phyloP scores from a whole-genome alignment of 108 stramenopile genomes.

The Mediolabrus comicus region DNA sequence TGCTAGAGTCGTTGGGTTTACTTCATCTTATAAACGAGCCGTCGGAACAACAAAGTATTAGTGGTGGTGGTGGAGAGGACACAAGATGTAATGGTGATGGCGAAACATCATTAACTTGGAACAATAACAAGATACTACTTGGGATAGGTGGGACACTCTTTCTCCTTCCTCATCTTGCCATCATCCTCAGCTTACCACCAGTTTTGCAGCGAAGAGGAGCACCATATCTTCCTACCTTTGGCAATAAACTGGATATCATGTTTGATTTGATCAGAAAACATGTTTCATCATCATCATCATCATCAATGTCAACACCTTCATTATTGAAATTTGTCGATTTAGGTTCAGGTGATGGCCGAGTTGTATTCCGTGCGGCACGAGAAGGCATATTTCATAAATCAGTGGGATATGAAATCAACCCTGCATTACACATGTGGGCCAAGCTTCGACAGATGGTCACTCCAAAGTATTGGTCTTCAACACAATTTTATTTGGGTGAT shows the following conservation, averaged over 20 bases:
- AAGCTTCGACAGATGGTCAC: slow-evolving; percentile 35
- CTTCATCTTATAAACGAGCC: background rate
- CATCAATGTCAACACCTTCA: background rate
- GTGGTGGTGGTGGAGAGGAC: background rate
- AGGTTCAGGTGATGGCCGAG: slow-evolving; percentile 63
- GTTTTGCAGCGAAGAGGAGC: slow-evolving; percentile 56
- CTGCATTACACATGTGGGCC: slow-evolving; percentile 42
- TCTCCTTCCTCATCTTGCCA: slow-evolving; percentile 42
- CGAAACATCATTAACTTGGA: background rate
- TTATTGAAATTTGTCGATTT: slow-evolving; percentile 52
- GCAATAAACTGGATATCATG: slow-evolving; percentile 38
- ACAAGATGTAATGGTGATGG: background rate
- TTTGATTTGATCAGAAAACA: slow-evolving; percentile 41
- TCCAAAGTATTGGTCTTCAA: slow-evolving; percentile 50
- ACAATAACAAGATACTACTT: slow-evolving; percentile 17
- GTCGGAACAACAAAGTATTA: background rate
- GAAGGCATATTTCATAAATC: slow-evolving; percentile 50
- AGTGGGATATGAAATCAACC: slow-evolving; percentile 67
- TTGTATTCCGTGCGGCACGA: slow-evolving; percentile 63
- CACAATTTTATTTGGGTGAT: slow-evolving; percentile 46
- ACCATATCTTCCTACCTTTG: slow-evolving; percentile 60
- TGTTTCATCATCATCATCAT: background rate
- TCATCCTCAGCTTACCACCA: slow-evolving; percentile 56
- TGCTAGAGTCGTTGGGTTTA: background rate
- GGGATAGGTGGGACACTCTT: slow-evolving; percentile 32